Evolutionary conservation across 2,329 filamentous ascomycete species (phyloP), one percentile per base, ranked within the genome.

Genomic region (Xylaria sp.): DNA sequence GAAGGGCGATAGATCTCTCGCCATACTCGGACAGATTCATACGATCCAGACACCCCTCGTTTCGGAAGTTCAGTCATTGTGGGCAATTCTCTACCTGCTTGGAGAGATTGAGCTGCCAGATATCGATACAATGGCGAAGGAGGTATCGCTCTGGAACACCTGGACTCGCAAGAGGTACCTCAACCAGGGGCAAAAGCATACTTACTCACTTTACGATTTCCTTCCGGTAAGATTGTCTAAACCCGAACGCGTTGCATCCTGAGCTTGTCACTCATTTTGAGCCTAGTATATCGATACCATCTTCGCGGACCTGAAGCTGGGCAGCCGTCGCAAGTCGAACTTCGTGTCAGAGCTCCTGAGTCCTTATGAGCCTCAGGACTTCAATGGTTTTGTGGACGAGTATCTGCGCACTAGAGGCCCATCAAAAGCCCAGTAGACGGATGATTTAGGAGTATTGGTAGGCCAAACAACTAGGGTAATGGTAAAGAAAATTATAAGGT

Each of bases 141-240:
- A 76, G 54, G 68, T 74, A 17, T 67, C 74, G 3, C 62, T 66
- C 15, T 75, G 68, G 69, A 75, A 75, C 54, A 70, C 69, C 0
- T 77, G 75, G 75, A 74, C 71, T 1, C 63, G 70, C 1, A 72
- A 70, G 66, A 59, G 73, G 8, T 75, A 75, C 58, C 47, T 73
- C 1, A 60, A 53, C 17, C 70, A 74, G 51, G 75, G 75, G 3
- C 59, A 65, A 29, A 74, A 72, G 53, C 59, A 66, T 33, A 58
- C 73, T 1, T 74, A 74, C 51, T 62, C 70, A 8, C 60, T 75
- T 23, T 74, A 72, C 51, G 72, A 74, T 58, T 74, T 72, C 58
- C 58, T 75, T 9, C 56, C 72, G 10, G 73, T 74, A 60, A 68
- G 69, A 56, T 10, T n/a, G n/a, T n/a, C n/a, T 4, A 6, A 23